Base-by-base conservation (phyloP, 495 filamentous ascomycete species). In the Penicillium coprophilum region DNA sequence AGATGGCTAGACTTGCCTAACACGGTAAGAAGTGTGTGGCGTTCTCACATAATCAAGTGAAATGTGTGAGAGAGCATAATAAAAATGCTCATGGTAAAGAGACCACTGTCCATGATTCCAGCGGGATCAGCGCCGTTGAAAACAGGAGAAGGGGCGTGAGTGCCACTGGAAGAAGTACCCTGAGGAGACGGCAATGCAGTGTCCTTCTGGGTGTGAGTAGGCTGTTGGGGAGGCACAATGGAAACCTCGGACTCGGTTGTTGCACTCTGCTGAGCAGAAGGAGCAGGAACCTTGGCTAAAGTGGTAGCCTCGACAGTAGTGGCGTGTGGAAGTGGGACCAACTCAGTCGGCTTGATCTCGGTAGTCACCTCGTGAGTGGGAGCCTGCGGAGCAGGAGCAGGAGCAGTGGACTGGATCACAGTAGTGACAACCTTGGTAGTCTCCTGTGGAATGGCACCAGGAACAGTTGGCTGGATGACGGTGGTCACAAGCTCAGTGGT, bases 41-140 rank as follows among this genome's bases (percentile, higher is more conserved):
- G 20, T 38, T 13, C 41, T 54, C 31, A 54, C 13, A 36, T 7
- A 45, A 53, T 39, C 28, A 46, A 46, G 19, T 30, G 41, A 2
- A 46, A 20, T 12, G 19, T 13, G n/a, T 54, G 41, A 36, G 31
- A 36, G 31, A 54, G 17, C 40, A 45, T 24, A 31, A 39, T 19
- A 10, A 54, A 6, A 17, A 54, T 28, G 31, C 41, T 54, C 43
- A 54, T 17, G 31, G 21, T 15, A 10, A 54, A 28, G 12, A 54
- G 9, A 15, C 52, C 41, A 15, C 43, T 36, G n/a, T 54, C 23
- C 31, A 46, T 21, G 9, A 46, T 23, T 21, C 31, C 52, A 54
- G 20, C 41, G 44, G 21, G 4, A 17, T 19, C 46, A n/a, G 52
- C 52, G 20, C 41, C 41, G n/a, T 54, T 54, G 52, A 54, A 54